Percentiles rank a stretch among this genome's conserved stretches.
Evolutionary conservation across 2,329 filamentous ascomycete species (phyloP).

Genomic region (Elsinoe fawcettii): DNA sequence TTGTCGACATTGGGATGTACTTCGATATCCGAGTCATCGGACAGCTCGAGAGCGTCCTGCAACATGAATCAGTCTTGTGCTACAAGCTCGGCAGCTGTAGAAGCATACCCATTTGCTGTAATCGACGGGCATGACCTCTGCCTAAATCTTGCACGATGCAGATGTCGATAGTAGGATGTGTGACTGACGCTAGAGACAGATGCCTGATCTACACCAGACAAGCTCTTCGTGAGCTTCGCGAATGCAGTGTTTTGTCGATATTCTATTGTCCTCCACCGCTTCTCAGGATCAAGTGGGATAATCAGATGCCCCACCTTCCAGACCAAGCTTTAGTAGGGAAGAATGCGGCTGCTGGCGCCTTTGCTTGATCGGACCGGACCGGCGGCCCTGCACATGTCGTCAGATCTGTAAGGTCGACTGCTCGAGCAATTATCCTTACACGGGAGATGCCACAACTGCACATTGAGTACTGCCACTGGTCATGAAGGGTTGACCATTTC

Average conservation of each 20-base stretch:
- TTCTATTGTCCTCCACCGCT: not conserved
- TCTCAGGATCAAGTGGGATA: not conserved
- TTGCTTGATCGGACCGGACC: slow-evolving; percentile 1
- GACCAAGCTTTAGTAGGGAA: not conserved
- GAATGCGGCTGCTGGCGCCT: not conserved
- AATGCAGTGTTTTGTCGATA: not conserved
- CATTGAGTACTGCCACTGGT: not conserved
- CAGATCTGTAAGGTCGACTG: slow-evolving; percentile 1
- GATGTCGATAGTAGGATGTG: too few relatives aligned
- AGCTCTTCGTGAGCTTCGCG: too few relatives aligned
- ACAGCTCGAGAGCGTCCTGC: slow-evolving; percentile 85
- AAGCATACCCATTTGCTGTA: slow-evolving; percentile 63
- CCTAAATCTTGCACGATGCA: too few relatives aligned
- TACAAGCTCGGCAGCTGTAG: slow-evolving; percentile 12
- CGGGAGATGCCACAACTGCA: not conserved
- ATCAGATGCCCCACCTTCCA: not conserved
- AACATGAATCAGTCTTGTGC: slow-evolving; percentile 24
- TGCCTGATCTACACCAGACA: too few relatives aligned
- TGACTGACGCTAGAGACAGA: too few relatives aligned
- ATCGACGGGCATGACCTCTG: slow-evolving; percentile 48
- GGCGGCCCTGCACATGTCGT: slow-evolving; percentile 6
- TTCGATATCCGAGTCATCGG: slow-evolving; percentile 95
- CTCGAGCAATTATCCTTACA: not conserved
- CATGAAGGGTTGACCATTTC: not conserved
- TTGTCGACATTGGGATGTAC: slow-evolving; percentile 99